A percentile compares a stretch with the other conserved stretches of the same genome.
These are phyloP conservation scores for Gloeostereum incarnatum DNA, from an alignment of 768 basidiomycete species.

Conservation along the genomic window DNA sequence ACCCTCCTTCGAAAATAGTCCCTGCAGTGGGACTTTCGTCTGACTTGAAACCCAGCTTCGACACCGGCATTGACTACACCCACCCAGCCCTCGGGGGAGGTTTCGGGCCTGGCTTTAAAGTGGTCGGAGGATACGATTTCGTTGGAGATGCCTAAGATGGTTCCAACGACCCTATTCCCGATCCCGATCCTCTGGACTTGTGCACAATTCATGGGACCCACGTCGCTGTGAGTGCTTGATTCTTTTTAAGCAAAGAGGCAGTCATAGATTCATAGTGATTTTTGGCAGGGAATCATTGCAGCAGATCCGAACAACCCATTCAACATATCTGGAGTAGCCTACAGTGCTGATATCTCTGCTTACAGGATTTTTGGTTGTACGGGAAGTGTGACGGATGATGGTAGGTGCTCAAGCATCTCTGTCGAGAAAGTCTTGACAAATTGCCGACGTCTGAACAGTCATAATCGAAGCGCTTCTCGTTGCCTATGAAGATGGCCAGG, in stretches of 20 bases:
- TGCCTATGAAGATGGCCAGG: no score
- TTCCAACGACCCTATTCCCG: slow-evolving; percentile 42
- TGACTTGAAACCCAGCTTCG: no score
- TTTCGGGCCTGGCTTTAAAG: slow-evolving; percentile 23
- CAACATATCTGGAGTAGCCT: slow-evolving; percentile 66
- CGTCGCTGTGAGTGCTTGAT: slow-evolving; percentile 43
- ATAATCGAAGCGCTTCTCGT: slow-evolving; percentile 7
- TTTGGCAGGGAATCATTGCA: slow-evolving; percentile 59
- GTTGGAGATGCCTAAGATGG: no score
- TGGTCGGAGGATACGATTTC: slow-evolving; percentile 45
- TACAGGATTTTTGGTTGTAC: slow-evolving; percentile 58
- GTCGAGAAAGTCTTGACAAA: background rate
- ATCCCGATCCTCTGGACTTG: slow-evolving; percentile 44
- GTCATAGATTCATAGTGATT: slow-evolving; percentile 12
- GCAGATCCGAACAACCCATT: slow-evolving; percentile 50
- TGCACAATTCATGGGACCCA: slow-evolving; percentile 48
- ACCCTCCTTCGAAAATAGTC: no score
- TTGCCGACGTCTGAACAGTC: slow-evolving; percentile 14
- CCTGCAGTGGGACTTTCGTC: no score
- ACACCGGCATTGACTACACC: slow-evolving; percentile 37
- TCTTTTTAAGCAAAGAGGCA: slow-evolving; percentile 9
- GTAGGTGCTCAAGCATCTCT: slow-evolving; percentile 20
- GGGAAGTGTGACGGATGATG: slow-evolving; percentile 41
- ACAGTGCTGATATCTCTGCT: slow-evolving; percentile 38
- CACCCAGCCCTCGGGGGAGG: slow-evolving; percentile 46